Evolutionary conservation across 192 early-diverging fungal genomes (phyloP).

Genomic region (Lunasporangiospora selenospora): DNA sequence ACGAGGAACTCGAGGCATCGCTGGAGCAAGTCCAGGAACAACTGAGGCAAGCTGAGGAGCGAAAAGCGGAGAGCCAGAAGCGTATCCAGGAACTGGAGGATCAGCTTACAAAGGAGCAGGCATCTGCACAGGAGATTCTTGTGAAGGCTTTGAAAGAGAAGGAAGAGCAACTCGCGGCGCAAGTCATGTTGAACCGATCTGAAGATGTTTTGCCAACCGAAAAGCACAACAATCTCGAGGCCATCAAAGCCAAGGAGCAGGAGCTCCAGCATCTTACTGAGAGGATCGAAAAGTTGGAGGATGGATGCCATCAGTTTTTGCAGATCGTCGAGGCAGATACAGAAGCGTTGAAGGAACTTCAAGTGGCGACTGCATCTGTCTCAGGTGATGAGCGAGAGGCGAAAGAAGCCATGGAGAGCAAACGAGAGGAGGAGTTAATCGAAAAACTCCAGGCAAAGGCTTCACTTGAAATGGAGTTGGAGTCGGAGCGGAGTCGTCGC

Average conservation of each 20-base stretch:
- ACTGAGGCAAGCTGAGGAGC: constrained; percentile 14
- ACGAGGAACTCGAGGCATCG: constrained; percentile 2
- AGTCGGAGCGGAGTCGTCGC: constrained; percentile 4
- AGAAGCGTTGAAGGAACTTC: background rate
- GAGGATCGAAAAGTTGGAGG: constrained; percentile 15
- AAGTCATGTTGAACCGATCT: background rate
- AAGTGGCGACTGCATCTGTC: background rate
- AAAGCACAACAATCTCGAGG: background rate
- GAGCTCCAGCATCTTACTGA: constrained; percentile 15
- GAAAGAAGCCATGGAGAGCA: constrained; percentile 6
- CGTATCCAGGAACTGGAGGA: constrained; percentile 34
- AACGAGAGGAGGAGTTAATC: constrained; percentile 16
- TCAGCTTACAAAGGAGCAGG: constrained; percentile 23
- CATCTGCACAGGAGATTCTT: constrained; percentile 17
- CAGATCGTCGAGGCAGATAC: constrained; percentile 19
- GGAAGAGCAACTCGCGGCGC: constrained; percentile 22
- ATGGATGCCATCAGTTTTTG: constrained; percentile 7
- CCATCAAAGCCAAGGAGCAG: constrained; percentile 5
- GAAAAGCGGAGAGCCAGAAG: constrained; percentile 21
- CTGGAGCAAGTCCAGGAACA: constrained; percentile 11
- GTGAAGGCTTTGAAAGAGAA: constrained; percentile 18
- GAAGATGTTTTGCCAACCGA: background rate
- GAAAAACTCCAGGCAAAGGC: constrained; percentile 27
- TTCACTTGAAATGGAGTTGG: constrained; percentile 18
- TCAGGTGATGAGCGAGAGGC: constrained; percentile 7